phyloP scores from a whole-genome alignment of 306 rosid genomes.

The Fragaria vesca region DNA sequence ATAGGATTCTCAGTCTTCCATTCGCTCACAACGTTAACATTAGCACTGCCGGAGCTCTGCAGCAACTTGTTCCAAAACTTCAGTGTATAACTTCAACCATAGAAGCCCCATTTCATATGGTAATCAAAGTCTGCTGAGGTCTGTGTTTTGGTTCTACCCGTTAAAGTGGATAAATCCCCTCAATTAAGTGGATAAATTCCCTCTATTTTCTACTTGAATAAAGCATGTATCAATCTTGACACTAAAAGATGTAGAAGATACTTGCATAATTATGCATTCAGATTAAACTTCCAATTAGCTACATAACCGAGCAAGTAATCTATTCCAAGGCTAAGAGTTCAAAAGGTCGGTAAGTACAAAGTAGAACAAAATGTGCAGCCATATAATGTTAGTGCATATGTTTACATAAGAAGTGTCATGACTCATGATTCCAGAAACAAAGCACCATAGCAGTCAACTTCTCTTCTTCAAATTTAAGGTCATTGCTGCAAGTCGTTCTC shows the following conservation, averaged over 20 bases:
- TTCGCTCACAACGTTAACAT: neutral
- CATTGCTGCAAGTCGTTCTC: slow-evolving; percentile 17
- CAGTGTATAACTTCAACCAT: too few species aligned
- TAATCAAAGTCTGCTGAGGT: neutral
- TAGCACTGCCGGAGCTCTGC: neutral
- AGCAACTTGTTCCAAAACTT: neutral
- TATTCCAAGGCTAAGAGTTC: neutral
- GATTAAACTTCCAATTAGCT: neutral
- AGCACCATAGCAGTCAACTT: neutral
- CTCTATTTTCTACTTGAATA: neutral
- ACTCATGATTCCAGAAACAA: neutral
- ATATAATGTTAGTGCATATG: neutral
- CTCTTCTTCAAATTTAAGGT: neutral
- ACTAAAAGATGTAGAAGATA: neutral
- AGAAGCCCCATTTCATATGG: too few species aligned
- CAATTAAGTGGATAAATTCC: neutral
- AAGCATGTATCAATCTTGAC: neutral
- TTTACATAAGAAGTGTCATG: neutral
- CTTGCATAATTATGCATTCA: neutral
- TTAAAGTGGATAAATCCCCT: neutral
- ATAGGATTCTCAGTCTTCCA: neutral
- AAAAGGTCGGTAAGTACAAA: neutral
- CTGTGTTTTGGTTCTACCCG: neutral
- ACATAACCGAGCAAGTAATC: neutral
- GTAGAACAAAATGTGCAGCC: neutral